Evolutionary conservation across 257 asterid genomes (phyloP), one percentile per base, ranked within the genome.

Genomic region (Knoxia roxburghii): DNA sequence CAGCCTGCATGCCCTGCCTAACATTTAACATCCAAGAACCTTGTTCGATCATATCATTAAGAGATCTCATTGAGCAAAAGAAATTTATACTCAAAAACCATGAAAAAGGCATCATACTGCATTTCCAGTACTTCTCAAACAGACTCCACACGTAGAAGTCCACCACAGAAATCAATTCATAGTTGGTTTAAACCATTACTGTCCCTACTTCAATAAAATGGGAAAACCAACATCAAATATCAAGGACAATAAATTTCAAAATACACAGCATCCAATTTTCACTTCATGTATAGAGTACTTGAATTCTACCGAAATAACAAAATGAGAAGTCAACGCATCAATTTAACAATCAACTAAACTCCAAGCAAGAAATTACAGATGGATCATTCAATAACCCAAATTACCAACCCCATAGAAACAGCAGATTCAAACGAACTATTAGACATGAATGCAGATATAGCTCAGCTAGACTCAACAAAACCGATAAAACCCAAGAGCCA

Each of bases 191-290:
- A 11, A 6, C 15, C 17, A 2, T 56, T 64, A 26, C 1, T 12
- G 24, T 39, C 59, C 56, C 50, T 5, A 11, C 6, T 29, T 64
- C 76, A 18, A 23, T 26, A 48, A 18, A 71, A 46, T 27, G 59
- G 32, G 17, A 21, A 33, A 37, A 63, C 1, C 48, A 30, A 14
- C 17, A 9, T 23, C 7, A 27, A 40, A 15, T 7, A 18, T 33
- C 49, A 10, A 50, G 7, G 20, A 37, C 35, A 60, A 23, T 49
- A 5, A 57, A 50, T 21, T 29, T 33, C 35, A 33, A 24, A 4
- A 18, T 15, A 53, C 0, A 30, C 54, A 21, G 9, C 12, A 52
- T 17, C 13, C 37, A 67, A 56, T 52, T 67, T 33, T 33, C 23
- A 2, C 26, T 60, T 35, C 30, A 37, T 21, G 18, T 29, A 59